Evolutionary conservation across 2,329 filamentous ascomycete genomes (phyloP), one percentile per base, ranked within the genome.

Genomic region (Geoglossum cookeanum): DNA sequence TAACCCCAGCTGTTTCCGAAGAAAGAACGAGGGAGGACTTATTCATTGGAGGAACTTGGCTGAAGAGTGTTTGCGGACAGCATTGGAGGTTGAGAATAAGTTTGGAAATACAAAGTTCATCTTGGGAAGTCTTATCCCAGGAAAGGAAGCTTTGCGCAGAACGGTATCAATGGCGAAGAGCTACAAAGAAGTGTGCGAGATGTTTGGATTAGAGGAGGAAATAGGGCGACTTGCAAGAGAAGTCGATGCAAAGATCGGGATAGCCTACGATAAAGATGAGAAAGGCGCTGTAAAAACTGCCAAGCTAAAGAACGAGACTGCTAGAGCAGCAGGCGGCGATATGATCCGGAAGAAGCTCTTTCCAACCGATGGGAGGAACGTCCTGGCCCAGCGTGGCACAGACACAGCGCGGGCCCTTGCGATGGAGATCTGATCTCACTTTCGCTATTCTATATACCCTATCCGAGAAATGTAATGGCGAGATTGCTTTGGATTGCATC

Each of bases 41-140:
- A 77, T 80, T 0, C 74, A 78, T 0, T 97, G 91, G 91, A 72
- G 76, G 59, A 83, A 91, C 55, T 82, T 94, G 1, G 85, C 86
- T 2, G 77, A 80, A 61, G 77, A 83, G 61, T 97, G 95, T 67
- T 67, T 97, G 61, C 77, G 78, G 60, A 78, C 77, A 35, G 78
- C 82, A 33, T 74, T 98, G 64, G 80, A 85, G 58, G 80, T 88
- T 11, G 83, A 91, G 66, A 97, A 98, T 68, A 81, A 83, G 60
- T 92, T 84, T 68, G 84, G 85, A 49, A 98, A 98, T 71, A 95
- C 90, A 4, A 98, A 98, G 68, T 98, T 85, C 67, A 75, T 92
- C 35, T 79, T 98, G 32, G 79, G 80, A 47, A 87, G 95, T 68
- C 78, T 96, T 69, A 80, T 97, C 29, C 88, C 89, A 0, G 88